phyloP scores from a whole-genome alignment of 495 filamentous ascomycete genomes.

The Penicillium dipodomyicola region DNA sequence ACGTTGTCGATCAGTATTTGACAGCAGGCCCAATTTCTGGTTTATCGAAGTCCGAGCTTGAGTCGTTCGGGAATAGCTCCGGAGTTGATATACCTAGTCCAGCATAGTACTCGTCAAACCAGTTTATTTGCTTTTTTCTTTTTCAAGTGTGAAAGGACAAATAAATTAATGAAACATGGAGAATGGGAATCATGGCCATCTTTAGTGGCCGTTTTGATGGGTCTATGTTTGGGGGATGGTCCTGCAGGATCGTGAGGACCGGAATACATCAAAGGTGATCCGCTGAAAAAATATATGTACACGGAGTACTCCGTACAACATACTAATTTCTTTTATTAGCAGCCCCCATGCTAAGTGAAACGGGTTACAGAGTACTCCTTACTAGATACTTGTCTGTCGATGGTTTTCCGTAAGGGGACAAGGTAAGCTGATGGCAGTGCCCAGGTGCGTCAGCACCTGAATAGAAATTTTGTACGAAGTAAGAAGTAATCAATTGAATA shows the following conservation, averaged over 20 bases:
- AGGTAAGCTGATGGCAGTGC: too few species aligned
- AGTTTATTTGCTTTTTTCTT: neutral
- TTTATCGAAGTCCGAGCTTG: constrained; percentile 9
- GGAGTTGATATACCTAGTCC: neutral
- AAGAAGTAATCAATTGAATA: neutral
- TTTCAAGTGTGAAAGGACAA: neutral
- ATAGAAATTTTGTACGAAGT: neutral
- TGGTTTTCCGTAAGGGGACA: neutral
- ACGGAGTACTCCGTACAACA: too few species aligned
- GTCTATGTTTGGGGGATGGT: neutral
- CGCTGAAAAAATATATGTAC: neutral
- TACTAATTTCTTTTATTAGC: neutral
- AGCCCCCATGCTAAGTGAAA: neutral
- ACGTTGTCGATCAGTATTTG: constrained; percentile 29
- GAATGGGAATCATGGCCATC: neutral
- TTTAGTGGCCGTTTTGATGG: constrained; percentile 8
- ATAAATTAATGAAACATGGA: neutral
- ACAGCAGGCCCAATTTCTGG: constrained; percentile 19
- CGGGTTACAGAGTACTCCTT: neutral
- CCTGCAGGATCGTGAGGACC: constrained; percentile 1
- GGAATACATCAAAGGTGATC: neutral
- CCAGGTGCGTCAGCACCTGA: neutral
- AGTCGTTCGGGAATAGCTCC: constrained; percentile 2
- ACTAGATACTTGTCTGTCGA: neutral
- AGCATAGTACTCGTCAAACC: neutral